Conservation (phyloP, 2,329 filamentous ascomycete species). For the Hirsutella thompsonii region DNA sequence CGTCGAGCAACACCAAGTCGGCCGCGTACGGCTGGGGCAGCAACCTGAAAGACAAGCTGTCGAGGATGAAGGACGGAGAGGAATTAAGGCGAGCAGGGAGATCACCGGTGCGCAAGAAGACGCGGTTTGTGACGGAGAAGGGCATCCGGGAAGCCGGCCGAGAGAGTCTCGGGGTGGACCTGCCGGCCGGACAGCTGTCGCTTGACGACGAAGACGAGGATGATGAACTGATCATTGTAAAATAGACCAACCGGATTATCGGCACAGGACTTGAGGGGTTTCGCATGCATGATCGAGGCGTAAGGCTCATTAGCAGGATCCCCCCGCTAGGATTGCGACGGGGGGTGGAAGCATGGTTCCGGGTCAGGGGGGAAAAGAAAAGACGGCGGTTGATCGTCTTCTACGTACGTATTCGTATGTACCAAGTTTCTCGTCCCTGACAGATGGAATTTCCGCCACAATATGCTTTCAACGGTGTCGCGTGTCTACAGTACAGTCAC, state of each 20-base stretch:
- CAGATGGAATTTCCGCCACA: too few species aligned
- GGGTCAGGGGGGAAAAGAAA: neutral
- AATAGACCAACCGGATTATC: slow-evolving; percentile 7
- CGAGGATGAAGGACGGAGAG: slow-evolving; percentile 49
- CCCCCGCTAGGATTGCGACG: neutral
- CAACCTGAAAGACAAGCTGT: slow-evolving; percentile 39
- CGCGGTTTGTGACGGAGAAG: slow-evolving; percentile 65
- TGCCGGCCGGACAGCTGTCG: slow-evolving; percentile 19
- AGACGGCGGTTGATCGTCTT: too few species aligned
- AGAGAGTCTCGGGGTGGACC: slow-evolving; percentile 54
- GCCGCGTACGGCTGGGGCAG: slow-evolving; percentile 43
- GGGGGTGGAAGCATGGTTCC: too few species aligned
- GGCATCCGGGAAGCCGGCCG: slow-evolving; percentile 66
- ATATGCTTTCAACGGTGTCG: too few species aligned
- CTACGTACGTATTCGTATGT: too few species aligned
- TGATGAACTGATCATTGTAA: slow-evolving; percentile 38
- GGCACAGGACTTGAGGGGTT: neutral
- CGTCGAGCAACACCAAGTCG: slow-evolving; percentile 11
- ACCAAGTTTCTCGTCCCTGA: too few species aligned
- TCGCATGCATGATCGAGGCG: neutral
- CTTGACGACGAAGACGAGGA: slow-evolving; percentile 31
- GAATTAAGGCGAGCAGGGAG: slow-evolving; percentile 24
- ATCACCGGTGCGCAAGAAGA: slow-evolving; percentile 54
- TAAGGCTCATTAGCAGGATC: neutral
- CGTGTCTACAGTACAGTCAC: too few species aligned